phyloP scores from a whole-genome alignment of 257 asterid genomes.

The Solanum stenotomum region DNA sequence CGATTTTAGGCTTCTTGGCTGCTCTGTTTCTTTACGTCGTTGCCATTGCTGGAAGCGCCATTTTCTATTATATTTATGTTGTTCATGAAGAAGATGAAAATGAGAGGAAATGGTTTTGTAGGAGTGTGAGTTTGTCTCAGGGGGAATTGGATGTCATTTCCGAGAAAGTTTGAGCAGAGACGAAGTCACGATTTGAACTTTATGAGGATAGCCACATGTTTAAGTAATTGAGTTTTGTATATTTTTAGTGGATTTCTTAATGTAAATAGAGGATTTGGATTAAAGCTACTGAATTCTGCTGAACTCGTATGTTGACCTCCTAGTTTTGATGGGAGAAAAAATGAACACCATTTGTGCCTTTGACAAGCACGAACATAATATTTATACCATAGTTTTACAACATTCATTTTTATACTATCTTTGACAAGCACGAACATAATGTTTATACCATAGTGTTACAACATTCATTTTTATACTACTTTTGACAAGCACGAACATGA shows the following conservation, averaged over 20 bases:
- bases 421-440: background rate
- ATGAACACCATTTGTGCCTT: background rate
- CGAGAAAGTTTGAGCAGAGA: background rate
- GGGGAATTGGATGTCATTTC: background rate
- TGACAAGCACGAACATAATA: background rate
- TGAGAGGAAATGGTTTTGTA: background rate
- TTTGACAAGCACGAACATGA: background rate
- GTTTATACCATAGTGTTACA: background rate
- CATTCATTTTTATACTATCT: background rate
- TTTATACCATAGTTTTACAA: background rate
- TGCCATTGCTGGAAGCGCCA: background rate
- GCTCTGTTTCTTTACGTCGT: background rate
- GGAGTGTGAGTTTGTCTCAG: background rate
- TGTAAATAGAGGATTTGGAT: background rate
- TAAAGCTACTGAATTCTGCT: background rate
- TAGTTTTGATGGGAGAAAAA: background rate
- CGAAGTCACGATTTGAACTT: background rate
- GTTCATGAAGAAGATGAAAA: background rate
- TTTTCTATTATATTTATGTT: background rate
- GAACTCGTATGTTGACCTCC: background rate
- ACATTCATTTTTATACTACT: background rate
- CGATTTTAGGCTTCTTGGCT: background rate
- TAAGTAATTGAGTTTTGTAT: background rate
- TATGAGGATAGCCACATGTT: background rate
- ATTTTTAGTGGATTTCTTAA: background rate